Evolutionary conservation across 108 stramenopile genomes (phyloP), one percentile per base, ranked within the genome.

Genomic region (Skeletonema menzelii): DNA sequence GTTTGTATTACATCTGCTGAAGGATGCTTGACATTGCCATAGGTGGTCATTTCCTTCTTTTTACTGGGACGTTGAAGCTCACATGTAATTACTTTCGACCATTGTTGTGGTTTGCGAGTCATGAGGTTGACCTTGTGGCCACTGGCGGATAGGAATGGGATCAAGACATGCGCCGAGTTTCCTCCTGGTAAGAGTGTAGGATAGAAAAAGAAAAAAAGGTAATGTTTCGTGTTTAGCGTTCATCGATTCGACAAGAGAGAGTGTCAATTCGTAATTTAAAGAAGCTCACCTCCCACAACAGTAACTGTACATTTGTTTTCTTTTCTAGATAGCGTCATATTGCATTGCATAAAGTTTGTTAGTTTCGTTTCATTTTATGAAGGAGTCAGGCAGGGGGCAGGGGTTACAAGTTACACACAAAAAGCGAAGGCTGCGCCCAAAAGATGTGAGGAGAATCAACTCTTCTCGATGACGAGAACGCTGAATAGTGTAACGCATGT

Each of bases 151-250:
- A 83, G 78, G 53, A 83, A 79, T 14, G 82, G 82, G 24, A 83
- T 75, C 27, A 82, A 77, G 32, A 82, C 77, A 35, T 82, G 82
- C 15, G 82, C 82, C 10, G 76, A 77, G 42, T 77, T 78, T 67
- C 82, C 82, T 15, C 76, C 76, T 42, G 2, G 40, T 42, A 42
- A 42, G 11, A 12, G 40, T 70, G 7, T 5, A 40, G 11, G 27
- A 32, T 55, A 27, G 20, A 8, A 28, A 28, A 38, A 30, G n/a
- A 59, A 8, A 26, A 40, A 27, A 11, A 13, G 0, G 30, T 42
- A 58, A 10, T 40, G 27, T 22, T 30, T 32, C 20, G 22, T 46
- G n/a, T n/a, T n/a, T 59, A n/a, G 40, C n/a, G 40, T n/a, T 42
- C n/a, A n/a, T n/a, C n/a, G n/a, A n/a, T n/a, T n/a, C 2, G 15